These are phyloP conservation scores for Solanum chilense DNA, from an alignment of 257 asterid species.

Conservation along the genomic window DNA sequence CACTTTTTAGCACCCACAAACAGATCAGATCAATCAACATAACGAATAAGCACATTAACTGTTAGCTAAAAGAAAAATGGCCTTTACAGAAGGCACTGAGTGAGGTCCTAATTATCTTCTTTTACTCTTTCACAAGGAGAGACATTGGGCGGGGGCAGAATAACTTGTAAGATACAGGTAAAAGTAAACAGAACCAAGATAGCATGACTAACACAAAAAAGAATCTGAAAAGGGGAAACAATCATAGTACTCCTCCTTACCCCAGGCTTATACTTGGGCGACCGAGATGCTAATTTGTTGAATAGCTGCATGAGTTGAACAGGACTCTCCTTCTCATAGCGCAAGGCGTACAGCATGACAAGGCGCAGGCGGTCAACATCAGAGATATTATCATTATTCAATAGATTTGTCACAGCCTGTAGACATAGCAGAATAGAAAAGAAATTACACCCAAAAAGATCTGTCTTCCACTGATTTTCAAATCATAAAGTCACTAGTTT, in stretches of 20 bases:
- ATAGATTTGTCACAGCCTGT: slow-evolving; percentile 89
- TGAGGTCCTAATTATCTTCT: neutral
- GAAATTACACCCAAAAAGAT: neutral
- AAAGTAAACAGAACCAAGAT: neutral
- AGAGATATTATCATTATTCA: slow-evolving; percentile 65
- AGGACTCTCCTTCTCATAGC: slow-evolving; percentile 95
- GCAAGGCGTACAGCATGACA: slow-evolving; percentile 91
- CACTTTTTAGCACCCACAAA: neutral
- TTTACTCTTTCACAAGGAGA: neutral
- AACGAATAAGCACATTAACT: neutral
- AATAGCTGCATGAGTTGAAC: slow-evolving; percentile 97
- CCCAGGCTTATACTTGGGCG: slow-evolving; percentile 97
- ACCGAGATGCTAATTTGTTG: slow-evolving; percentile 83
- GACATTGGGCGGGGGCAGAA: neutral
- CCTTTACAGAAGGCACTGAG: neutral
- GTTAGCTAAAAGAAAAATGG: neutral
- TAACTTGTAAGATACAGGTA: neutral
- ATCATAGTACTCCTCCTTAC: slow-evolving; percentile 23
- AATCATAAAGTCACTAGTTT: neutral
- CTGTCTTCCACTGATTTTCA: neutral
- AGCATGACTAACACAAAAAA: neutral
- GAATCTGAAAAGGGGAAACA: neutral
- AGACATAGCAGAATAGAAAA: neutral
- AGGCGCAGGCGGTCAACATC: slow-evolving; percentile 89
- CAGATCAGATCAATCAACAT: neutral